Base-by-base conservation (phyloP, 2,329 filamentous ascomycete species). In the Penicillium paneum region DNA sequence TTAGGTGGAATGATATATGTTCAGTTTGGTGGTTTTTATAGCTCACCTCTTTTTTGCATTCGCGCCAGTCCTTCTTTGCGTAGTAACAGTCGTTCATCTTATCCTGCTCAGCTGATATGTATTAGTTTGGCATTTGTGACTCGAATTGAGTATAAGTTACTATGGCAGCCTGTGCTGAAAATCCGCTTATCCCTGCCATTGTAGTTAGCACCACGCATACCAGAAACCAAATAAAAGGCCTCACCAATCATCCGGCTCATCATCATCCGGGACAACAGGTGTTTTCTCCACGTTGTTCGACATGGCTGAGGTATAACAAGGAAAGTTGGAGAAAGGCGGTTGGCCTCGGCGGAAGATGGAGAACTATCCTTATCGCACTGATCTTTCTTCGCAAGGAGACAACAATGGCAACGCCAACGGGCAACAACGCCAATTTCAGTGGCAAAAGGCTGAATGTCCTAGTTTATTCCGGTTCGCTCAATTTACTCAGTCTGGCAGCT, bases 241-340 rank as follows among this genome's bases (percentile, higher is more conserved):
- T 74, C 78, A 97, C 94, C 93, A 97, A 56, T 96, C 93, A 80
- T 97, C 94, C 4, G 90, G 90, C 74, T 97, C 93, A 74, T 97
- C 91, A 54, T 86, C 83, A 41, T 78, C 69, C 47, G 74, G 68
- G 17, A 72, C 63, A 29, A 71, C 68, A 58, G 64, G 62, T 28
- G 64, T 58, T 34, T 70, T 65, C 69, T 79, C 81, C 57, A 82
- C 79, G 55, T 82, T 77, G 59, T 84, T 83, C 12, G 85, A 81
- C 83, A 85, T 86, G 64, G 62, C 72, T 54, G 55, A 42, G 32
- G 39, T 55, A 52, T 34, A 46, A 13, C 42, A 15, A 46, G 28
- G 44, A 44, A 40, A 50, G 36, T 54, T 39, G 49, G 43, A 49
- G 36, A 34, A 31, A 32, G 24, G 40, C 61, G 61, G 58, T 36